Conservation (phyloP, 2,329 filamentous ascomycete genomes). For the Hymenoscyphus fructigenus region DNA sequence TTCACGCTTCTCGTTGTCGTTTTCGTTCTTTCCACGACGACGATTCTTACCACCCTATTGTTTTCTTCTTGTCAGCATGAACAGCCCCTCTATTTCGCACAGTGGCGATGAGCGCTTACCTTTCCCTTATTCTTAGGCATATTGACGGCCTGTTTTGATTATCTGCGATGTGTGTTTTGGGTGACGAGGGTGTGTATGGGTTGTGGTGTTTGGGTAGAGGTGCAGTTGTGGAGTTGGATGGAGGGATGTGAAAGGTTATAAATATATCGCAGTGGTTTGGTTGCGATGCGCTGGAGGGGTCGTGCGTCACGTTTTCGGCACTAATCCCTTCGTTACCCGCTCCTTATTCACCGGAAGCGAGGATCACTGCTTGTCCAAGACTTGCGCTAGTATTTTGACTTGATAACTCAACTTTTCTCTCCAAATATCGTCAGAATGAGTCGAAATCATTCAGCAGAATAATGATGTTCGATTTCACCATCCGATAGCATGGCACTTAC, state of each 20-base stretch:
- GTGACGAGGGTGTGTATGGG: not conserved
- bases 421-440: not conserved
- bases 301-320: constrained; percentile 6
- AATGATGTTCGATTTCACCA: not conserved
- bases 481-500: not conserved
- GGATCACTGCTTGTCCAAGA: no score
- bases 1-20: constrained; percentile 98
- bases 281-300: not conserved
- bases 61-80: constrained; percentile 20
- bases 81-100: constrained; percentile 4
- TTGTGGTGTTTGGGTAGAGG: constrained; percentile 12
- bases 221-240: constrained; percentile 7
- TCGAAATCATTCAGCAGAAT: not conserved
- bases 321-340: not conserved
- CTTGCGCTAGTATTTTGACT: not conserved
- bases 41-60: constrained; percentile 94
- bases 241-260: not conserved
- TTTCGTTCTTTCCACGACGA: constrained; percentile 98
- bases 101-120: constrained; percentile 51
- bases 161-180: constrained; percentile 7
- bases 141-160: constrained; percentile 39
- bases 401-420: not conserved
- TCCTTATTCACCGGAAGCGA: no score
- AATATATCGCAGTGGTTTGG: not conserved
- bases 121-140: constrained; percentile 99